Base-by-base conservation (phyloP, 2,329 filamentous ascomycete genomes). In the Penicillium decumbens region DNA sequence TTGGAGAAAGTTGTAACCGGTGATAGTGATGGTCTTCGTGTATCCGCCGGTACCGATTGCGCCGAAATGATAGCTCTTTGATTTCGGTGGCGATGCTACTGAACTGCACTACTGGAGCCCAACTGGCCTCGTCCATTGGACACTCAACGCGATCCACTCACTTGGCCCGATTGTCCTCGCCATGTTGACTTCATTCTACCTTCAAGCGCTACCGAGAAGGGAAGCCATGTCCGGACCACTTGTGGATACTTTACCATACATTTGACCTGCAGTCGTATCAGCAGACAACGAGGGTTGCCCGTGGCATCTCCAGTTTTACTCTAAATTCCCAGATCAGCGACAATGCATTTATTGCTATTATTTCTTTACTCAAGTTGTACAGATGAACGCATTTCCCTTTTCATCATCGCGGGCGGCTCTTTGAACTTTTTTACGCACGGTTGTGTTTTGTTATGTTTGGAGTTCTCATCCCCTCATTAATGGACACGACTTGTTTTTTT, bases 281-380 rank as follows among this genome's bases (percentile, higher is more conserved):
- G 40, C 51, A 55, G 38, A 47, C 50, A 28, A 40, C 23, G 24
- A 27, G 47, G 50, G 43, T 35, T 46, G 48, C 49, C 49, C 8
- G 39, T 50, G 47, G 47, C 51, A 50, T 47, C 43, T 45, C 50
- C 25, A 46, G 45, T 56, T 51, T 50, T 42, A 40, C 55, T 59
- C 47, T 60, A 58, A 53, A 59, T 61, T 60, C 58, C 57, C 51
- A 40, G 50, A 41, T 41, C 54, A 58, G 56, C 54, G 53, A 50
- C 43, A 54, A 46, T 53, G 45, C 18, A 51, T 48, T 20, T 52
- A 5, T 44, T 43, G 35, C 23, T 9, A 12, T 30, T 8, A 6
- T 25, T 18, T 28, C 15, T 20, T 32, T 30, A 23, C 28, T 40
- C 39, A 49, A 50, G 32, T 51, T 60, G 57, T 61, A 58, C 55